phyloP scores from a whole-genome alignment of 495 filamentous ascomycete genomes.

The Penicillium crystallinum region DNA sequence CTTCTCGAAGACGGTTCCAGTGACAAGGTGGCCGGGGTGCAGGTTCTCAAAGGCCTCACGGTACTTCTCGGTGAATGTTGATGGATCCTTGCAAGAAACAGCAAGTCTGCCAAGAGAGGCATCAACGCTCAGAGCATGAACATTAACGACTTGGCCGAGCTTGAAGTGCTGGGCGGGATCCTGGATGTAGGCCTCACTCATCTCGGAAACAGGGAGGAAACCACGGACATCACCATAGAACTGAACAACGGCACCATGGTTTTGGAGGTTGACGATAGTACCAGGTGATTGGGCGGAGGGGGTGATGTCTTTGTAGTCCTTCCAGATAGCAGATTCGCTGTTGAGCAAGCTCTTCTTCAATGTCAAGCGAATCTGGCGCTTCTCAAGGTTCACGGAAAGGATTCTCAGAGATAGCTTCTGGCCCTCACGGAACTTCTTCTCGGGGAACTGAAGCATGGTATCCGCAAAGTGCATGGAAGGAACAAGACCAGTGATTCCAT shows the following conservation, averaged over 20 bases:
- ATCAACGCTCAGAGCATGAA: conserved; percentile 77
- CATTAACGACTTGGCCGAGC: conserved; percentile 82
- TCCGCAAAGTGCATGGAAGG: conserved; percentile 86
- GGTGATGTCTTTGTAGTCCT: conserved; percentile 63
- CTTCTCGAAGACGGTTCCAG: conserved; percentile 79
- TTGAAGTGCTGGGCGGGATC: conserved; percentile 86
- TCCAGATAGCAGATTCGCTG: conserved; percentile 70
- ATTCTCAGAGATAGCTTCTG: conserved; percentile 77
- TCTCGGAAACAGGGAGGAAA: conserved; percentile 88
- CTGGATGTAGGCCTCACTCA: conserved; percentile 94
- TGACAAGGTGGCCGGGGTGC: conserved; percentile 63
- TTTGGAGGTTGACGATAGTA: conserved; percentile 73
- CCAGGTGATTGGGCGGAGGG: conserved; percentile 72
- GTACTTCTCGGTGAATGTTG: conserved; percentile 66
- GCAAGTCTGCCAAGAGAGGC: conserved; percentile 62
- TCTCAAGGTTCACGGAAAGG: conserved; percentile 70
- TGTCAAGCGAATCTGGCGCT: conserved; percentile 77
- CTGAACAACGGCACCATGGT: conserved; percentile 80
- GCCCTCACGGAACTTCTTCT: conserved; percentile 91
- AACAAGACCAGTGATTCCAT: conserved; percentile 81
- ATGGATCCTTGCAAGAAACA: conserved; percentile 90
- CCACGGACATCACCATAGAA: conserved; percentile 81
- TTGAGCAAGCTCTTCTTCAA: conserved; percentile 93
- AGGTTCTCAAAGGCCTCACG: conserved; percentile 68
- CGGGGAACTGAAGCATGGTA: conserved; percentile 80